Evolutionary conservation across 2,329 filamentous ascomycete genomes (phyloP), one percentile per base, ranked within the genome.

Genomic region (Capronia epimyces): DNA sequence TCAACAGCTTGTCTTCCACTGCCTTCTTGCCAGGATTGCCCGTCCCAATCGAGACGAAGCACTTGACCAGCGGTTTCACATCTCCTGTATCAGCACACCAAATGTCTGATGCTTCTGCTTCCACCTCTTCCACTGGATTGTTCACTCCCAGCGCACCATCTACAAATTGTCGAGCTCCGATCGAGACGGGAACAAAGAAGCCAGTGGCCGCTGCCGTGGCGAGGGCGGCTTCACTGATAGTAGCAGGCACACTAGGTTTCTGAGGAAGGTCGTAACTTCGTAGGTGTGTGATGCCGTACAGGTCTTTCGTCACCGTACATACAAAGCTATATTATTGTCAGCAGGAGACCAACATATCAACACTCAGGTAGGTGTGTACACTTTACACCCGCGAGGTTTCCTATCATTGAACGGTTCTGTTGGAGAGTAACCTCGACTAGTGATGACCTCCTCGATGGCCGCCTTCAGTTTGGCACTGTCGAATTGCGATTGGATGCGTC

Each of bases 91-190:
- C 55, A 16, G 57, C 45, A 50, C 61, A 65, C 65, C 64, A 73
- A 3, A 71, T 53, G 18, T 67, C 61, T 39, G 63, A 54, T 3
- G 69, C 71, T 57, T 75, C 64, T 20, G 64, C 63, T 67, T 66
- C 71, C 4, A 75, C 53, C 27, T 67, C 56, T 5, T 61, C 53
- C n/a, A 74, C 62, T 1, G 75, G 75, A 50, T 78, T 78, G 60
- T 77, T 78, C 1, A 48, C 60, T 0, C 68, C 67, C 3, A 69
- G 53, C 0, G 66, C 72, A 1, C 71, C 74, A 56, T 77, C 75
- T 10, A 74, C 63, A 50, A 71, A 76, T 1, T 53, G 43, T 2
- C 63, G 64, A 2, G 52, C 52, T 1, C 65, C 67, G 25, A 78
- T 66, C 1, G 50, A 32, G 25, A 77, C 68, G 0, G 67, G 62